Evolutionary conservation across 257 asterid genomes (phyloP).

Genomic region (Solanum clarkiae): DNA sequence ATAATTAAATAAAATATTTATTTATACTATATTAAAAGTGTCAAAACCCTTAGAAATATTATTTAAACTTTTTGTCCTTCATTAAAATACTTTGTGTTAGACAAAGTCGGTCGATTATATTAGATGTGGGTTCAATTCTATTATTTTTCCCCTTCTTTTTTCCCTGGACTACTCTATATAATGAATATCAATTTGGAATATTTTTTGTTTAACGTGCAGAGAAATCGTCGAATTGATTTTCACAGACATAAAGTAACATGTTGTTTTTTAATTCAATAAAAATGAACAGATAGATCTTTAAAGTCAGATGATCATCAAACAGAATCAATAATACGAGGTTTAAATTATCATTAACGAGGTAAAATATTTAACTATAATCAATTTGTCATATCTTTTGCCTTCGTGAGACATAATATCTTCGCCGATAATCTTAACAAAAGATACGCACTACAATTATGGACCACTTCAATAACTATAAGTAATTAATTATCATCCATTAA

Average conservation of each 20-base stretch:
- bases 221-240: background rate
- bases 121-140: background rate
- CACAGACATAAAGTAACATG: background rate
- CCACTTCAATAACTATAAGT: background rate
- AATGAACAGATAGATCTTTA: background rate
- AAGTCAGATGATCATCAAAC: background rate
- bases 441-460: background rate
- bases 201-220: background rate
- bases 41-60: too few species aligned
- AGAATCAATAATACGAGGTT: background rate
- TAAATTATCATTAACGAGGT: background rate
- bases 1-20: background rate
- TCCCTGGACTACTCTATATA: background rate
- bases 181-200: background rate
- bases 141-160: background rate
- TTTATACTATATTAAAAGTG: too few species aligned
- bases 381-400: background rate
- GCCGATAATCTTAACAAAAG: background rate
- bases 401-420: background rate
- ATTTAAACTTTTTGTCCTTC: too few species aligned
- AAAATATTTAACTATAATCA: background rate
- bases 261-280: background rate
- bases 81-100: too few species aligned
- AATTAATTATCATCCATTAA: background rate
- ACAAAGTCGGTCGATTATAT: background rate